Base-by-base conservation (phyloP, 441 rosid species). In the Populus trichocarpa region DNA sequence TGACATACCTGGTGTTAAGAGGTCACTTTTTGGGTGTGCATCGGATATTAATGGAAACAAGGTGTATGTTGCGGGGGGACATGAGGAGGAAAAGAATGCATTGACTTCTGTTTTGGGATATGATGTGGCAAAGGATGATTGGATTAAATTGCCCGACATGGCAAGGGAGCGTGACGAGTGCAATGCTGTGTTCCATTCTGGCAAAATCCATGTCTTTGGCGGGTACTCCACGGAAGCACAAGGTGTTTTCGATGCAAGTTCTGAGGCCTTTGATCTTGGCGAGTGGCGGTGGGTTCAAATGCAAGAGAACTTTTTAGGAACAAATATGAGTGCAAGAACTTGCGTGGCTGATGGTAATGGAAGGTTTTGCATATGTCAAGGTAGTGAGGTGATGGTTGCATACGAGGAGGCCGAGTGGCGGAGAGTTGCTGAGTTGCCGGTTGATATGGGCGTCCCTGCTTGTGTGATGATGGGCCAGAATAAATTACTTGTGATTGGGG, bases 21-120 rank as follows among this genome's bases (percentile, higher is more conserved):
- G 98, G 66, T 78, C 87, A 2, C 84, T 90, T 70, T 94, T 90
- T 46, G 91, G 92, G 0, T 91, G 95, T 61, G 86, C 85, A 9
- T 91, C 98, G 0, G 97, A 92, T 76, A 74, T 42, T 0, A 75
- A 86, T 71, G 84, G 90, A 20, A 4, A 46, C 82, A 84, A 20
- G 87, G 93, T 92, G 77, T 78, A 83, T 40, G 90, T 94, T 8
- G 93, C 90, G 0, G 98, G 98, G 0, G 97, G 98, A 2, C 94
- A 92, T 14, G 94, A 91, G 10, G 80, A 42, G 1, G 93, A 89
- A n/a, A 91, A 90, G 66, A 85, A 84, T 22, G 95, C 97, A 2
- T 77, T 91, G 80, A 88, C 61, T 68, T 86, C 98, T 20, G 88
- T 88, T 0, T 5, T 88, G 35, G 70, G 79, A 0, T 92, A 94